Percentiles rank a stretch among this genome's conserved stretches.
These are phyloP conservation scores for Penicillium ucsense DNA, from an alignment of 495 filamentous ascomycete genomes.

Conservation along the genomic window DNA sequence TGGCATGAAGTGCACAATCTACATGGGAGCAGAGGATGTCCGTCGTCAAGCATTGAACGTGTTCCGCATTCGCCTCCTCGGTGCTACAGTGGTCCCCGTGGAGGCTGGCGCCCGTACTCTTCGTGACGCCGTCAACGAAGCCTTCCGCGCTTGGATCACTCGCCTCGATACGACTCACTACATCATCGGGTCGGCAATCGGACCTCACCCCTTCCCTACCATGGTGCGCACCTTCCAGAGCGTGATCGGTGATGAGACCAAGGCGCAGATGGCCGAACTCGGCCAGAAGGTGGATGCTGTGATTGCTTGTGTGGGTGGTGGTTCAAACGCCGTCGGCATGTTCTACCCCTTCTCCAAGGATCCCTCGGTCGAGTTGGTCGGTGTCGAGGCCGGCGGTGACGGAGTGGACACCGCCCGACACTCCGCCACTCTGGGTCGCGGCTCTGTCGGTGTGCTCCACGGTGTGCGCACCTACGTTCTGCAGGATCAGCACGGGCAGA, in stretches of 20 bases:
- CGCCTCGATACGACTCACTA: slow-evolving; percentile 85
- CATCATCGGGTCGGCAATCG: slow-evolving; percentile 92
- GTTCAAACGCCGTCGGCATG: slow-evolving; percentile 86
- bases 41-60: slow-evolving; percentile 89
- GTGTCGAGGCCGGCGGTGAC: slow-evolving; percentile 91
- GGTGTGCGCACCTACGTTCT: slow-evolving; percentile 93
- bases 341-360: slow-evolving; percentile 93
- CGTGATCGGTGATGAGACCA: slow-evolving; percentile 88
- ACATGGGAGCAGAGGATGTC: slow-evolving; percentile 95
- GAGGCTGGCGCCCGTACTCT: slow-evolving; percentile 78
- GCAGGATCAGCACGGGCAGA: slow-evolving; percentile 85
- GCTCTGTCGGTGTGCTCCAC: slow-evolving; percentile 86
- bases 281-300: slow-evolving; percentile 91
- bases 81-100: slow-evolving; percentile 79
- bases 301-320: slow-evolving; percentile 97
- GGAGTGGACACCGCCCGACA: slow-evolving; percentile 83
- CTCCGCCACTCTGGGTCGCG: slow-evolving; percentile 77
- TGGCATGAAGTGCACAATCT: slow-evolving; percentile 89
- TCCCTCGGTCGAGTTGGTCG: slow-evolving; percentile 71
- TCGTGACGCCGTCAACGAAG: slow-evolving; percentile 92
- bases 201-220: slow-evolving; percentile 91
- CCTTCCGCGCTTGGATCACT: slow-evolving; percentile 81
- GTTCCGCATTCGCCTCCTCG: slow-evolving; percentile 88
- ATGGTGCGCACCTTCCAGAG: slow-evolving; percentile 96
- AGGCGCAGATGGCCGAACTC: slow-evolving; percentile 69